These are phyloP conservation scores for Ogataea populi-albae DNA, from an alignment of 805 yeast genomes.

Conservation along the genomic window DNA sequence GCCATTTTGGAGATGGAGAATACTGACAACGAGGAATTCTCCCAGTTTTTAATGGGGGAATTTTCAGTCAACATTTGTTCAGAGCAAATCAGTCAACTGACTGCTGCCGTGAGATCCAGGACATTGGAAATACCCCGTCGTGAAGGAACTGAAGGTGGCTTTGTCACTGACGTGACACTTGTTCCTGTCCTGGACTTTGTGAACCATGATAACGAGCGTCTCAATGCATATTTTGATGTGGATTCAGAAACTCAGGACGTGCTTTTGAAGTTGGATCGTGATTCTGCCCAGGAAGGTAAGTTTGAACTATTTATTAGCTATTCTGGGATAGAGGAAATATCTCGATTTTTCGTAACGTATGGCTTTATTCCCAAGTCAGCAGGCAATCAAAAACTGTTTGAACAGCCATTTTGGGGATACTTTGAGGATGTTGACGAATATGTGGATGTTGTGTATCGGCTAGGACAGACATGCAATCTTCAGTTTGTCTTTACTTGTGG, in stretches of 20 bases:
- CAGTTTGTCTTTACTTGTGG: slow-evolving; percentile 34
- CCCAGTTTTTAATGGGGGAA: slow-evolving; percentile 17
- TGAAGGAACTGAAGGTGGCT: slow-evolving; percentile 33
- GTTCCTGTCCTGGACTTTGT: slow-evolving; percentile 70
- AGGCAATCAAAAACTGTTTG: slow-evolving; percentile 25
- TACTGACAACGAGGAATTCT: slow-evolving; percentile 17
- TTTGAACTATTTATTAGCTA: slow-evolving; percentile 45
- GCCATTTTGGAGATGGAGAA: slow-evolving; percentile 11
- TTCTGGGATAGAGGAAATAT: slow-evolving; percentile 41
- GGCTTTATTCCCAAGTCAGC: slow-evolving; percentile 43
- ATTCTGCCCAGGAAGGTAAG: neutral
- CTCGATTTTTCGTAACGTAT: slow-evolving; percentile 39
- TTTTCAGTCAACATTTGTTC: slow-evolving; percentile 11
- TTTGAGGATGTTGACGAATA: slow-evolving; percentile 8
- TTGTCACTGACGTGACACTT: slow-evolving; percentile 48
- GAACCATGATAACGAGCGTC: slow-evolving; percentile 47
- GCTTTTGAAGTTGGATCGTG: slow-evolving; percentile 32
- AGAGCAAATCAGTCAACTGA: slow-evolving; percentile 19
- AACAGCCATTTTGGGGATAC: slow-evolving; percentile 36
- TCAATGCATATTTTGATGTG: slow-evolving; percentile 61
- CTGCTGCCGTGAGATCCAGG: slow-evolving; percentile 53
- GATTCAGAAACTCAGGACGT: slow-evolving; percentile 45
- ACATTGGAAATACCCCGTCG: slow-evolving; percentile 62
- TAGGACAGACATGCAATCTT: slow-evolving; percentile 38
- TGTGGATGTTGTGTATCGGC: slow-evolving; percentile 28